These are phyloP conservation scores for Pilobolus umbonatus DNA, from an alignment of 192 early-diverging fungal genomes.

Conservation along the genomic window DNA sequence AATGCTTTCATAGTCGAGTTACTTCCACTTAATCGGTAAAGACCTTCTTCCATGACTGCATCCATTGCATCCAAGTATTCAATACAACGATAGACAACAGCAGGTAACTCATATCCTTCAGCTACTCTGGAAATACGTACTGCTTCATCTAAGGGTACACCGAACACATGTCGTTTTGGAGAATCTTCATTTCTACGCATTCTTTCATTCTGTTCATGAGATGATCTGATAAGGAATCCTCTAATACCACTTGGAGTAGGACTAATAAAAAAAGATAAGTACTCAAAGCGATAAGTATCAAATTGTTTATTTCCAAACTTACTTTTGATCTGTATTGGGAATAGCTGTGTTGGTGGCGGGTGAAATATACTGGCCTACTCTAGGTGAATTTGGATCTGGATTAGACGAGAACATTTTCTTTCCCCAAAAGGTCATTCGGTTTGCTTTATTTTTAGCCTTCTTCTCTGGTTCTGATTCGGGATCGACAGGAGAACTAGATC, in stretches of 20 bases:
- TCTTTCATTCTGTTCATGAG: slow-evolving; percentile 10
- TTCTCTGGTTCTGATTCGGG: slow-evolving; percentile 2
- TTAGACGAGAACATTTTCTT: slow-evolving; percentile 30
- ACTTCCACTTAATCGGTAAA: slow-evolving; percentile 89
- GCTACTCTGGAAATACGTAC: slow-evolving; percentile 67
- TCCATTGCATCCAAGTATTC: slow-evolving; percentile 92
- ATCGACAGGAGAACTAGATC: background rate
- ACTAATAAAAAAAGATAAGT: too few relatives aligned
- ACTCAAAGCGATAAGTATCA: too few relatives aligned
- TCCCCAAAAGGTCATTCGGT: slow-evolving; percentile 36
- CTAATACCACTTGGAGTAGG: slow-evolving; percentile 17
- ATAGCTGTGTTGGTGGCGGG: background rate
- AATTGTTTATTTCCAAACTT: too few relatives aligned
- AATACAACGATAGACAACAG: slow-evolving; percentile 92
- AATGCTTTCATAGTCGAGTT: slow-evolving; percentile 67
- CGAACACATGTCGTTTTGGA: slow-evolving; percentile 63
- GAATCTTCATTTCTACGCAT: background rate
- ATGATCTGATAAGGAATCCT: slow-evolving; percentile 21
- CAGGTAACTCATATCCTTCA: slow-evolving; percentile 81
- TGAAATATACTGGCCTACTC: slow-evolving; percentile 11
- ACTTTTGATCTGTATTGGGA: background rate
- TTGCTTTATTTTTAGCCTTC: slow-evolving; percentile 24
- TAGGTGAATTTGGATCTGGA: background rate
- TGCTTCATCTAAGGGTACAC: slow-evolving; percentile 75
- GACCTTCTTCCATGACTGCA: slow-evolving; percentile 88